Evolutionary conservation across 2,329 filamentous ascomycete species (phyloP), one percentile per base, ranked within the genome.

Genomic region (Aureobasidium namibiae): DNA sequence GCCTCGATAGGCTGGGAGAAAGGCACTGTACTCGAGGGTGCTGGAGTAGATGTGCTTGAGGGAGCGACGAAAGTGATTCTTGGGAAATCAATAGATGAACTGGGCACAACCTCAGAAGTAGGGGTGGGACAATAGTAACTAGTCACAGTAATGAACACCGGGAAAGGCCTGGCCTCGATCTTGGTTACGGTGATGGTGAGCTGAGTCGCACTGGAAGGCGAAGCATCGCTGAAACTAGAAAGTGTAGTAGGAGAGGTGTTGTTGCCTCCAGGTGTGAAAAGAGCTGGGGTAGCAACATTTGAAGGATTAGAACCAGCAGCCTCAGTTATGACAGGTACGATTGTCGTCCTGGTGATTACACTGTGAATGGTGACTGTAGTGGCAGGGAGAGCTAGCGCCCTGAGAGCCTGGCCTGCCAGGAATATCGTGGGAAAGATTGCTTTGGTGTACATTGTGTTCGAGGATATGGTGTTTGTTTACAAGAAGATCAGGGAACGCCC

Each of bases 371-470:
- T 62, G 7, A 58, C 39, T 9, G 48, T 52, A 14, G 54, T 42
- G 14, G 44, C 29, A 18, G 56, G 52, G 21, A 62, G 52, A 33
- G 53, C 45, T 29, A 23, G 52, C n/a, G 59, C 61, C 9, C 48
- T 44, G 14, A 53, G 58, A 23, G 23, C 24, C 49, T 61, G 61
- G 44, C 61, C 53, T 38, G 61, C 61, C 59, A 62, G 61, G 38
- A 54, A 4, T 4, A 56, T 29, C 16, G 57, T 44, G 36, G 24
- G 11, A 23, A 62, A 4, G 14, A 60, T 36, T 3, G 36, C 23
- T 33, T 41, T 39, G 26, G 29, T 26, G 26, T 60, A 34, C 61
- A 62, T 42, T 52, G 33, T 21, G 26, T 2, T 59, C 16, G 26
- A 36, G 21, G 14, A 18, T 10, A 21, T 9, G 42, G 38, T 52